Base-by-base conservation (phyloP, 2,329 filamentous ascomycete genomes). In the Coleophoma eucalyptorum region DNA sequence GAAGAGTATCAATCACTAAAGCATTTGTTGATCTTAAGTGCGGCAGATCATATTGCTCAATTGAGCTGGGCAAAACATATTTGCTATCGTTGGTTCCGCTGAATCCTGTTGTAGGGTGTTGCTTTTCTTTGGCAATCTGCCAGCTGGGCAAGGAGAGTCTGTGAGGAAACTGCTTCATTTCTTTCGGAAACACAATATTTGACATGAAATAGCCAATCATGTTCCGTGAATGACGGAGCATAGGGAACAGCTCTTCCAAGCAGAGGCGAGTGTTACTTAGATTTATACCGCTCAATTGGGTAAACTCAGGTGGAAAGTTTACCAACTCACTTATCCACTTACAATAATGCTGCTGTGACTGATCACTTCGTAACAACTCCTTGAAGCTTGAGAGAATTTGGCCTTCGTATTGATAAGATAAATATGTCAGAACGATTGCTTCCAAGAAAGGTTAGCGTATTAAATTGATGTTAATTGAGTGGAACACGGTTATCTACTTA, bases 31-130 rank as follows among this genome's bases (percentile, higher is more conserved):
- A 80, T 1, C 66, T 67, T 35, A 86, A 78, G 0, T 67, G 65
- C 0, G 65, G 57, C 0, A 84, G 68, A 33, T 87, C 78, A 0
- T 78, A 65, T 20, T 87, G 80, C 0, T 67, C 55, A 0, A 89
- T 71, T 0, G 56, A 66, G 0, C 85, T 58, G 0, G 86, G 85
- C 0, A 89, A 69, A 0, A 84, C 60, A 15, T 73, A 67, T 8
- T 73, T 65, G 0, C 78, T 80, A 56, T 89, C 86, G 26, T 83
- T 85, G 0, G 86, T 90, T 0, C 86, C 85, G 48, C 81, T 86
- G 59, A 89, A 89, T 0, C 85, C 86, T 0, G 79, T 82, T 0
- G 75, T 81, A 0, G 74, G 70, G 16, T 78, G 65, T 0, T 20
- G 12, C 50, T 77, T 82, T 0, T 49, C 38, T 20, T 69, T 62